Percentiles rank a stretch among this genome's conserved stretches.
These are phyloP conservation scores for Penicillium chermesinum DNA, from an alignment of 495 filamentous ascomycete species.

Conservation along the genomic window DNA sequence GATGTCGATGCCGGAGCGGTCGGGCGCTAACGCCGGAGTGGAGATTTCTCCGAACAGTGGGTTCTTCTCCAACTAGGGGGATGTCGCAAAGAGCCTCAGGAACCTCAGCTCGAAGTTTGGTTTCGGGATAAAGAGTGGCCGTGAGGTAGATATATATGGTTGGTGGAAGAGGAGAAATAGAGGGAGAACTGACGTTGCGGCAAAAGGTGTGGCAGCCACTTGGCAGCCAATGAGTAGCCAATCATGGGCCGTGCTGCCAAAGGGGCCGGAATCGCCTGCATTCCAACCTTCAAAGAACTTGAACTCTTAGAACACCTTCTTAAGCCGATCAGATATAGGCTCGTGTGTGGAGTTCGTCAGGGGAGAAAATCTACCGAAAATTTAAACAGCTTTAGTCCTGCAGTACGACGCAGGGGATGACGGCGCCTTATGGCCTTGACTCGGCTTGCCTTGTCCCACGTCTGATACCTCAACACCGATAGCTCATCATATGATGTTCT, in stretches of 20 bases:
- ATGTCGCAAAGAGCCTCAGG: not conserved
- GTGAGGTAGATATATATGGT: not conserved
- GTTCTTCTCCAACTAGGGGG: not conserved
- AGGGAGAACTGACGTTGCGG: no score
- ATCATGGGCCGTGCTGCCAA: no score
- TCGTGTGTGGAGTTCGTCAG: no score
- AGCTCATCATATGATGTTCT: no score
- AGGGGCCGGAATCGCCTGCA: no score
- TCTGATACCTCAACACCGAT: no score
- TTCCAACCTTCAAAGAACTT: no score
- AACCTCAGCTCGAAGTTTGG: not conserved
- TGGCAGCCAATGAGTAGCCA: not conserved
- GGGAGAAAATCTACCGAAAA: no score
- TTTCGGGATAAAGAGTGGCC: not conserved
- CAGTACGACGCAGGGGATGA: not conserved
- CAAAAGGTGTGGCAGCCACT: not conserved
- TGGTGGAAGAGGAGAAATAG: not conserved
- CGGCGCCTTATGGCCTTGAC: not conserved
- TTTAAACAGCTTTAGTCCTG: not conserved
- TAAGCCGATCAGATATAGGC: no score
- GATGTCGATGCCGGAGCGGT: constrained; percentile 22
- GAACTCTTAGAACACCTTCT: no score
- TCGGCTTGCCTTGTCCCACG: no score
- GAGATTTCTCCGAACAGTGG: constrained; percentile 16
- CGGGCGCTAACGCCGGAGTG: constrained; percentile 18